Conservation (phyloP, 805 yeast species). For the Zygosaccharomyces lentus region DNA sequence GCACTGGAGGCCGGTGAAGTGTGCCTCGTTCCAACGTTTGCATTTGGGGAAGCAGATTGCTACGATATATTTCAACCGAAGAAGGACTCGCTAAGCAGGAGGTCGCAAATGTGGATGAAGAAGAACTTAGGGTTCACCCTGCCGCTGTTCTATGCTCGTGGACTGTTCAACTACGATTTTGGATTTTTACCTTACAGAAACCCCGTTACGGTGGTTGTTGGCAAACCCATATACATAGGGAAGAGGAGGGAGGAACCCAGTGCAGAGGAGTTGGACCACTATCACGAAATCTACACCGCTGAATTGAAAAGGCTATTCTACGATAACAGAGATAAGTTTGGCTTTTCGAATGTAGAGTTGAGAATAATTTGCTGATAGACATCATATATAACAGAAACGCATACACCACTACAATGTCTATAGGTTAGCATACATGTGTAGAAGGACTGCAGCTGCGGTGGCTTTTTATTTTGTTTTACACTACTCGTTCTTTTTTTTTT, state of each 20-base stretch:
- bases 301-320: constrained; percentile 62
- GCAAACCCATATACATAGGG: constrained; percentile 54
- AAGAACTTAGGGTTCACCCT: constrained; percentile 72
- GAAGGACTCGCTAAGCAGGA: constrained; percentile 44
- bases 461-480: too few species aligned
- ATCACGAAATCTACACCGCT: constrained; percentile 65
- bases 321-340: constrained; percentile 55
- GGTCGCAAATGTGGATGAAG: constrained; percentile 70
- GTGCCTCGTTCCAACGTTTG: constrained; percentile 78
- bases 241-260: constrained; percentile 47
- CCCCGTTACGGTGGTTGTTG: constrained; percentile 72
- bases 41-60: constrained; percentile 83
- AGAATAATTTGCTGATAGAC: constrained; percentile 25
- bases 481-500: too few species aligned
- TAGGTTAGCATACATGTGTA: background rate
- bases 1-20: constrained; percentile 80
- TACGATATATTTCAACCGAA: constrained; percentile 48
- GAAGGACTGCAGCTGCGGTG: background rate
- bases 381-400: background rate
- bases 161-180: constrained; percentile 86
- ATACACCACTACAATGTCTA: background rate
- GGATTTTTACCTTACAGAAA: constrained; percentile 85
- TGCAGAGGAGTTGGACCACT: constrained; percentile 54
- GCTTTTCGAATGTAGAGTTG: constrained; percentile 24
- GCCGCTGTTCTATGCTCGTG: constrained; percentile 89